These are phyloP conservation scores for Panellus pusillus DNA, from an alignment of 768 basidiomycete species.

Conservation along the genomic window DNA sequence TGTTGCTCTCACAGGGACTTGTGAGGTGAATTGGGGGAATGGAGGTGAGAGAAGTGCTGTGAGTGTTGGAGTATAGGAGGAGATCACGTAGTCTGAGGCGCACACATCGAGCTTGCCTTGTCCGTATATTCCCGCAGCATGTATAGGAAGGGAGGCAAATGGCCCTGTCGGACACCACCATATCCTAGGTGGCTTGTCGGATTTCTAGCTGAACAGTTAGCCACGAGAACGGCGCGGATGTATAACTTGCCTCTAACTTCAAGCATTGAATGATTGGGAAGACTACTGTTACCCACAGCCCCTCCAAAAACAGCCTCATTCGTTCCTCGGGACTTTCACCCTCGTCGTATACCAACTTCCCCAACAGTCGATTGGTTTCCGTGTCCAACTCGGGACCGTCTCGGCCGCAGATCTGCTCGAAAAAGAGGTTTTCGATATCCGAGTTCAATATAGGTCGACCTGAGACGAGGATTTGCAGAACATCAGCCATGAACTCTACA, in stretches of 20 bases:
- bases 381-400: too few relatives aligned
- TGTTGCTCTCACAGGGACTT: neutral
- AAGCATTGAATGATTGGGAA: neutral
- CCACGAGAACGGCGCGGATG: too few relatives aligned
- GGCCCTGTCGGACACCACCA: constrained; percentile 22
- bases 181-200: constrained; percentile 4
- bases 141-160: constrained; percentile 22
- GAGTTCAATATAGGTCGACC: neutral
- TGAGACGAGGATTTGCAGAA: neutral
- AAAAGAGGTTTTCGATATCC: neutral
- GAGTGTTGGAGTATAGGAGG: constrained; percentile 24
- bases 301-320: neutral
- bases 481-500: neutral
- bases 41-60: neutral
- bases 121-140: constrained; percentile 20
- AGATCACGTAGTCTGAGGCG: constrained; percentile 15
- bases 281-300: neutral
- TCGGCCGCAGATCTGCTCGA: neutral
- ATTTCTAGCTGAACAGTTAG: neutral
- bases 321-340: neutral
- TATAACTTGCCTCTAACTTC: neutral
- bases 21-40: neutral
- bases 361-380: neutral
- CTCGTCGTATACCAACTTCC: neutral
- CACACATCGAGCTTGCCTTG: neutral